Base-by-base conservation (phyloP, 1,139 yeast species). In the Debaryomycetaceae sp. region DNA sequence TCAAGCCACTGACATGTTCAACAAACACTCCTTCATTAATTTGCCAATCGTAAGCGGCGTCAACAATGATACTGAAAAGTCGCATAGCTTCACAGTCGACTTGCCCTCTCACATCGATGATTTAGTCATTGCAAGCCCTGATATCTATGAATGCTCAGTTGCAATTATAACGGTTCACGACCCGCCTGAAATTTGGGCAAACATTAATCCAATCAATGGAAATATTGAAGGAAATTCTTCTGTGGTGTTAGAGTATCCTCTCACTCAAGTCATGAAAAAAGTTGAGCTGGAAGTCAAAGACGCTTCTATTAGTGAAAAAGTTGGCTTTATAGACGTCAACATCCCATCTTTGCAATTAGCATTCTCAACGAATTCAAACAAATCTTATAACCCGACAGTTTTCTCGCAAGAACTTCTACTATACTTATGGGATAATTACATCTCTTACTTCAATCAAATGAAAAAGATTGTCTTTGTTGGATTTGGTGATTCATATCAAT, bases 121-220 rank as follows among this genome's bases (percentile, higher is more conserved):
- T 52, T 83, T 87, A 45, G 79, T 91, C 9, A 63, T 91, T 42
- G 87, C 95, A 29, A 81, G 96, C 14, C 86, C 90, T 5, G 80
- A 83, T 49, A 77, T 91, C 23, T 83, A 83, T 60, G 75, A 80
- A 9, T 72, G 83, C 40, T 76, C 80, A 20, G 80, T 86, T 6
- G 65, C 91, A 6, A 69, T 90, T 13, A 71, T 93, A 13, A 66
- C 88, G 6, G 81, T 91, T 11, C 98, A 91, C 62, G 98, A 91
- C 57, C 90, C 98, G 2, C 91, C 97, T 2, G 95, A 90, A 50
- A 76, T 93, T 6, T 90, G 97, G 96, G 96, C 96, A 1, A 81
- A 85, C 51, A 69, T 84, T 29, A 90, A 90, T 59, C 90, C 96
- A 0, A 67, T 84, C 6, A 79, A 86, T 24, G 98, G 98, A 7